Evolutionary conservation across 495 filamentous ascomycete genomes (phyloP), one percentile per base, ranked within the genome.

Genomic region (Tuber umbilicatum): DNA sequence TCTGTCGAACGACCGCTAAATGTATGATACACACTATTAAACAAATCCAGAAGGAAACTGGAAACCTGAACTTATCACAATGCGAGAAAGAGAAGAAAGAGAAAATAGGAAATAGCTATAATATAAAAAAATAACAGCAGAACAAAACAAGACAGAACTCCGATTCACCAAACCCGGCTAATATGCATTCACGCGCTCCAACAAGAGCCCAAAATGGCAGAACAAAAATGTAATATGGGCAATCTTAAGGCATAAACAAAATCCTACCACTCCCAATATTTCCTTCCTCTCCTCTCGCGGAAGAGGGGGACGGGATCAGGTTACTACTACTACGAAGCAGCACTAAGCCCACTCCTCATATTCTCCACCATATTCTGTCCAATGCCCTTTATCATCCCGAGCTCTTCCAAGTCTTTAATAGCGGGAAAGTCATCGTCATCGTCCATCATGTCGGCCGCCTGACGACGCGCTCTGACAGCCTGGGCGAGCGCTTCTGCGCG

Each of bases 341-440:
- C 55, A 64, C 55, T 27, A 35, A 79, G 38, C 21, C 77, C 72
- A 68, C 50, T 76, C 69, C 76, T 71, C 80, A 81, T 81, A 74
- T 81, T 81, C 42, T 74, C 76, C 10, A 81, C 79, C 73, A 81
- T 76, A n/a, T 43, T 68, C 16, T 70, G 71, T 0, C 80, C 74
- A 50, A 81, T 81, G 4, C 80, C 80, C 69, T 73, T 74, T 23
- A 81, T 81, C 73, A 81, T 76, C 27, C 79, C 80, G 10, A 81
- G 41, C 37, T 81, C 80, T n/a, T 78, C 75, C 2, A 81, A 41
- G 45, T 81, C 80, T 60, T 70, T 79, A 31, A 81, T 81, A 5
- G 73, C 79, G 16, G 77, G 77, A 23, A 81, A 81, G 17, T 78
- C 79, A 10, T 73, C 78, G 2, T 78, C 79, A 19, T 78, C 70